A percentile compares a stretch with the other conserved stretches of the same genome.
Conservation (phyloP, 192 early-diverging fungal genomes). For the Radiomyces spectabilis region DNA sequence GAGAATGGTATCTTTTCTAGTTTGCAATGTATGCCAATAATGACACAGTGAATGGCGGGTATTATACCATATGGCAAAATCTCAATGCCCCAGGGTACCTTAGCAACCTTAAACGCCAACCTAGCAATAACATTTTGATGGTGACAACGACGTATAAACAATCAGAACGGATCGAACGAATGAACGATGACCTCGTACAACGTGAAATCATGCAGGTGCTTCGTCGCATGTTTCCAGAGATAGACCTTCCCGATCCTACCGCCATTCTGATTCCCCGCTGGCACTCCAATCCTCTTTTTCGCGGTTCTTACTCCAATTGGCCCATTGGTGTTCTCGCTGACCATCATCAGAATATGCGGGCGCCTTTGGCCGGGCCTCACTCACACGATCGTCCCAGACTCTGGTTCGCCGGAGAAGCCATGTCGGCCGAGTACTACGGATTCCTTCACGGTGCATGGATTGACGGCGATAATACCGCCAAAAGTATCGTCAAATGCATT, state of each 20-base stretch:
- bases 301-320: constrained; percentile 35
- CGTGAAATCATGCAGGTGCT: constrained; percentile 11
- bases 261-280: constrained; percentile 30
- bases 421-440: constrained; percentile 24
- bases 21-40: constrained; percentile 24
- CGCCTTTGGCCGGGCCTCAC: constrained; percentile 11
- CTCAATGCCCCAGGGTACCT: constrained; percentile 15
- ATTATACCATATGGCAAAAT: constrained; percentile 17
- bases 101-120: not conserved
- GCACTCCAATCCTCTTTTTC: constrained; percentile 29
- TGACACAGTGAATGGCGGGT: not conserved
- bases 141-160: constrained; percentile 16
- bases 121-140: constrained; percentile 22
- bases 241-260: constrained; percentile 2
- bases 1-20: not conserved
- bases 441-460: constrained; percentile 35
- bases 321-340: constrained; percentile 15
- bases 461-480: constrained; percentile 14
- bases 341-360: constrained; percentile 28
- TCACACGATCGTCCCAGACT: constrained; percentile 1
- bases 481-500: constrained; percentile 12
- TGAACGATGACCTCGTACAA: constrained; percentile 3
- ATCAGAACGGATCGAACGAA: constrained; percentile 12
- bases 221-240: constrained; percentile 12
- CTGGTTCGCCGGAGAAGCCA: constrained; percentile 37